Conservation (phyloP, 805 yeast species). For the Wickerhamiella cacticola region DNA sequence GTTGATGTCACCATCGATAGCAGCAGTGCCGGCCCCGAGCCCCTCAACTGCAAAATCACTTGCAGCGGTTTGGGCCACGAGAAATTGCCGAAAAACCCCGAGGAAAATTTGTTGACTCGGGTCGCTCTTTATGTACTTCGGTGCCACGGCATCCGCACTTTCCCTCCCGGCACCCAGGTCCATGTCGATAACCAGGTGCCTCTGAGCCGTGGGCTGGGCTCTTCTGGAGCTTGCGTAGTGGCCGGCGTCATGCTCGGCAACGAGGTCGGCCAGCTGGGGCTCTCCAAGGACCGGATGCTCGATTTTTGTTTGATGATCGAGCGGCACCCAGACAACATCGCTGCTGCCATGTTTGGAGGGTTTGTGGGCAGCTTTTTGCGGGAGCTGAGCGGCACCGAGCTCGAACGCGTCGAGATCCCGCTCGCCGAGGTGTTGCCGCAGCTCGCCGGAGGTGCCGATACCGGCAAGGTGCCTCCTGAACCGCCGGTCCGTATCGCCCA, state of each 20-base stretch:
- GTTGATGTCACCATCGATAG: conserved; percentile 57
- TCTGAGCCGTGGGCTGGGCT: conserved; percentile 91
- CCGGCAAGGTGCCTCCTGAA: conserved; percentile 57
- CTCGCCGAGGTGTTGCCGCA: conserved; percentile 73
- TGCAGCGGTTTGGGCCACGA: conserved; percentile 73
- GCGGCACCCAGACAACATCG: conserved; percentile 95
- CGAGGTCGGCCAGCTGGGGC: conserved; percentile 61
- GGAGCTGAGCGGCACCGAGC: conserved; percentile 61
- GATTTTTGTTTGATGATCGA: conserved; percentile 96
- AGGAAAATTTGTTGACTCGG: conserved; percentile 75
- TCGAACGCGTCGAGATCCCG: conserved; percentile 68
- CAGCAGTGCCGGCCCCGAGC: conserved; percentile 32
- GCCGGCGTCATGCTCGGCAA: conserved; percentile 90
- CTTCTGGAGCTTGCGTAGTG: conserved; percentile 96
- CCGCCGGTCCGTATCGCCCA: conserved; percentile 86
- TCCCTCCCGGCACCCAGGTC: conserved; percentile 74
- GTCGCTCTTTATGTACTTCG: conserved; percentile 86
- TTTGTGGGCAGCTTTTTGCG: conserved; percentile 91
- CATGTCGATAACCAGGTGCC: conserved; percentile 87
- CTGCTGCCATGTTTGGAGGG: conserved; percentile 99
- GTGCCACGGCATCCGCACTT: conserved; percentile 60
- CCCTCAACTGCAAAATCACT: conserved; percentile 49
- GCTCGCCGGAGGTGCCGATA: conserved; percentile 56
- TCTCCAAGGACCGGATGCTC: conserved; percentile 68
- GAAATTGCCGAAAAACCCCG: conserved; percentile 66